Evolutionary conservation across 23 red algal genomes (phyloP).

Genomic region (Gracilaria caudata): DNA sequence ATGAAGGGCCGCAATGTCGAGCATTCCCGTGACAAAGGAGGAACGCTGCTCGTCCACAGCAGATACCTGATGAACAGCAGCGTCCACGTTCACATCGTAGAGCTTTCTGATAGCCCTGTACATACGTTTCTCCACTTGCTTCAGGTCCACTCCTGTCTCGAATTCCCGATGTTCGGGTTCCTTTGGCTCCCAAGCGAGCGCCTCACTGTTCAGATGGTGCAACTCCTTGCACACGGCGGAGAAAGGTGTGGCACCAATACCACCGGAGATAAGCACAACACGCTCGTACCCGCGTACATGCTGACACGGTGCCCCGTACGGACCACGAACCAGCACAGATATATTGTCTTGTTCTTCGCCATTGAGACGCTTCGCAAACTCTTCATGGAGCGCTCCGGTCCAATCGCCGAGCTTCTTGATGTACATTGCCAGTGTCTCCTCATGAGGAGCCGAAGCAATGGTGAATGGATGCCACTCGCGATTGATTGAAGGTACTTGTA

Average conservation of each 20-base stretch:
- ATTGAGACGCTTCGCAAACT: slow-evolving; percentile 33
- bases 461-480: slow-evolving; percentile 86
- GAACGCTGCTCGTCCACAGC: slow-evolving; percentile 28
- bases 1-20: slow-evolving; percentile 3
- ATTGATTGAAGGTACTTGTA: slow-evolving; percentile 72
- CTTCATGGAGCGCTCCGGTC: slow-evolving; percentile 58
- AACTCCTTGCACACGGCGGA: slow-evolving; percentile 59
- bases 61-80: slow-evolving; percentile 15
- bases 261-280: slow-evolving; percentile 74
- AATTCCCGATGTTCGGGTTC: not conserved
- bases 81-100: slow-evolving; percentile 25
- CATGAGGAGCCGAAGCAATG: slow-evolving; percentile 81
- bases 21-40: slow-evolving; percentile 15
- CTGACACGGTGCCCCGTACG: slow-evolving; percentile 81
- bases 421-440: slow-evolving; percentile 65
- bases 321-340: slow-evolving; percentile 60
- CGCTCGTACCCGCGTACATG: slow-evolving; percentile 63
- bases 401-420: slow-evolving; percentile 81
- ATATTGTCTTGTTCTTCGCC: slow-evolving; percentile 28
- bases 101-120: slow-evolving; percentile 12
- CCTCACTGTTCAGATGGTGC: slow-evolving; percentile 29
- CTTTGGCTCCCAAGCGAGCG: not conserved
- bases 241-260: slow-evolving; percentile 83
- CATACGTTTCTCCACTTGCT: slow-evolving; percentile 36
- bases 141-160: not conserved